These are phyloP conservation scores for Sextonia rubra DNA, from an alignment of 164 flowering plant genomes.

Conservation along the genomic window DNA sequence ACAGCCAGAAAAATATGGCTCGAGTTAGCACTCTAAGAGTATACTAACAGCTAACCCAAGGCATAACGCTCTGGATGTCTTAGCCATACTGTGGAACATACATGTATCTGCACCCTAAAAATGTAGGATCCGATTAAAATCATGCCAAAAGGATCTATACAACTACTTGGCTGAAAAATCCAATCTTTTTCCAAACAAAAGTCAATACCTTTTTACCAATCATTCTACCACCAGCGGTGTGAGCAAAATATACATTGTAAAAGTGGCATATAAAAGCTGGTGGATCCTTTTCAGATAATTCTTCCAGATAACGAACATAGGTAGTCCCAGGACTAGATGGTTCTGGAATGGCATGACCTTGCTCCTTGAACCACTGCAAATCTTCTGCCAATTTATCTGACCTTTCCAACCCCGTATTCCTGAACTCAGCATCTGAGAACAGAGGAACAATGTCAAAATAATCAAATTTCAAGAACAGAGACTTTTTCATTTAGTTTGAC, in stretches of 20 bases:
- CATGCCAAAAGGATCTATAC: neutral
- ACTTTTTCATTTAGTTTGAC: neutral
- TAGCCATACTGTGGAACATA: neutral
- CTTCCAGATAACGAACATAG: conserved; percentile 63
- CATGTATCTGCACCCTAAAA: neutral
- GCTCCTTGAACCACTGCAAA: conserved; percentile 90
- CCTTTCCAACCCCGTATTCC: conserved; percentile 90
- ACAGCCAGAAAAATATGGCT: no score
- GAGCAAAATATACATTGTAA: conserved; percentile 92
- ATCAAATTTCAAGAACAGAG: neutral
- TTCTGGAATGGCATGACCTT: conserved; percentile 81
- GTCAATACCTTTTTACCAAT: conserved; percentile 77
- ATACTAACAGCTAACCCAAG: no score
- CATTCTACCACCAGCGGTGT: conserved; percentile 96
- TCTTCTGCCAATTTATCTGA: conserved; percentile 72
- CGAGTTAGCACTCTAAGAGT: no score
- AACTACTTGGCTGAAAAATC: neutral
- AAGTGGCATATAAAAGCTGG: conserved; percentile 95
- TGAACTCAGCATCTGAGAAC: conserved; percentile 78
- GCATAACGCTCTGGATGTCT: neutral
- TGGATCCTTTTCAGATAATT: conserved; percentile 80
- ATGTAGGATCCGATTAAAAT: neutral
- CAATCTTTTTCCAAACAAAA: no score
- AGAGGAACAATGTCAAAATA: conserved; percentile 2
- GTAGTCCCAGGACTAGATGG: conserved; percentile 80